These are phyloP conservation scores for Sedum album DNA, from an alignment of 164 flowering plant genomes.

Conservation along the genomic window DNA sequence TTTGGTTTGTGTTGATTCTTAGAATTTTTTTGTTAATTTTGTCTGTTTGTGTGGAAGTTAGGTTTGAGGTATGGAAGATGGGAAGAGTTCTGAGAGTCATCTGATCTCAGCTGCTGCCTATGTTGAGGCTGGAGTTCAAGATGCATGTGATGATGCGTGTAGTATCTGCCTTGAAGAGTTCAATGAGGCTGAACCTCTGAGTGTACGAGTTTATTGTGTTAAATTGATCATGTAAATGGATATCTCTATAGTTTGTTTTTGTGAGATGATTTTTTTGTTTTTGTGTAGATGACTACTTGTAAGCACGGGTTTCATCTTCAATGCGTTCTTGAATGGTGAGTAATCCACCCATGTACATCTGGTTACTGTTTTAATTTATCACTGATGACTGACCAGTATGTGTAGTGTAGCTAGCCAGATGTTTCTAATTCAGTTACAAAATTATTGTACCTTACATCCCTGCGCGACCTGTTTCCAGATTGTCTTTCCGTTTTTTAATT, in stretches of 20 bases:
- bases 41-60: conserved; percentile 6
- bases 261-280: neutral
- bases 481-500: too few relatives aligned
- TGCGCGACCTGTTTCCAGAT: neutral
- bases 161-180: conserved; percentile 93
- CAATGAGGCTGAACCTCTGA: conserved; percentile 75
- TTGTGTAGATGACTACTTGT: conserved; percentile 73
- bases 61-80: conserved; percentile 50
- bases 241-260: neutral
- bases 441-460: too few relatives aligned
- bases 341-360: neutral
- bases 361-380: neutral
- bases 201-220: conserved; percentile 29
- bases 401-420: too few relatives aligned
- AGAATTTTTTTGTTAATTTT: neutral
- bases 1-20: neutral
- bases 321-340: conserved; percentile 90
- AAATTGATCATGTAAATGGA: neutral
- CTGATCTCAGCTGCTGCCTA: conserved; percentile 87
- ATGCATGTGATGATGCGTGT: conserved; percentile 95
- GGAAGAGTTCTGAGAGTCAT: conserved; percentile 38
- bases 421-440: neutral
- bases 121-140: conserved; percentile 95
- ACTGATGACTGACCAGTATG: too few relatives aligned
- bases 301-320: conserved; percentile 98